Conservation (phyloP, 805 yeast genomes). For the Torulaspora gathmanii region DNA sequence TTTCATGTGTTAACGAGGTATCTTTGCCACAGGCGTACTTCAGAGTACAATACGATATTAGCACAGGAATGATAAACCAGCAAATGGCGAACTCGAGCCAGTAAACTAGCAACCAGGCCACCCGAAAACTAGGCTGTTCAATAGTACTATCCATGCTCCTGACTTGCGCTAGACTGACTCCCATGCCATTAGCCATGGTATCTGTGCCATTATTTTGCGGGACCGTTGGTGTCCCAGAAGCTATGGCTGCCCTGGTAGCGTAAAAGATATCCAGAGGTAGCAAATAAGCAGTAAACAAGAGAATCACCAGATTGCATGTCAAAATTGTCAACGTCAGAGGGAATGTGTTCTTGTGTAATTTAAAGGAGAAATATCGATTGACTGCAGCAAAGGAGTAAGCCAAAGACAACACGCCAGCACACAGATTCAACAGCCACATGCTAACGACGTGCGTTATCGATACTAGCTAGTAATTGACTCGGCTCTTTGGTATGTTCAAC, state of each 20-base stretch:
- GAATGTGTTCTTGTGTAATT: slow-evolving; percentile 26
- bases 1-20: slow-evolving; percentile 3
- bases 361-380: slow-evolving; percentile 30
- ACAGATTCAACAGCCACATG: slow-evolving; percentile 13
- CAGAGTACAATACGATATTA: slow-evolving; percentile 30
- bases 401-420: slow-evolving; percentile 5
- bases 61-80: slow-evolving; percentile 33
- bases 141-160: not conserved
- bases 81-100: slow-evolving; percentile 32
- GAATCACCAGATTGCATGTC: slow-evolving; percentile 26
- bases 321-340: slow-evolving; percentile 23
- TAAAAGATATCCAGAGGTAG: slow-evolving; percentile 30
- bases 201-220: slow-evolving; percentile 2
- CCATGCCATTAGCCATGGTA: not conserved
- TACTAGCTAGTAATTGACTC: not conserved
- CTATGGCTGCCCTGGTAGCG: slow-evolving; percentile 11
- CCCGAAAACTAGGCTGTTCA: slow-evolving; percentile 8
- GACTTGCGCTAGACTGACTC: not conserved
- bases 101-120: slow-evolving; percentile 28
- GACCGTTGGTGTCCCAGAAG: not conserved
- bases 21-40: slow-evolving; percentile 23
- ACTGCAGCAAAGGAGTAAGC: slow-evolving; percentile 20
- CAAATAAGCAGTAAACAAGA: slow-evolving; percentile 29
- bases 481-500: not conserved
- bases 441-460: not conserved